These are phyloP conservation scores for Pseudovirgaria hyperparasitica DNA, from an alignment of 2,329 filamentous ascomycete species.

Conservation along the genomic window DNA sequence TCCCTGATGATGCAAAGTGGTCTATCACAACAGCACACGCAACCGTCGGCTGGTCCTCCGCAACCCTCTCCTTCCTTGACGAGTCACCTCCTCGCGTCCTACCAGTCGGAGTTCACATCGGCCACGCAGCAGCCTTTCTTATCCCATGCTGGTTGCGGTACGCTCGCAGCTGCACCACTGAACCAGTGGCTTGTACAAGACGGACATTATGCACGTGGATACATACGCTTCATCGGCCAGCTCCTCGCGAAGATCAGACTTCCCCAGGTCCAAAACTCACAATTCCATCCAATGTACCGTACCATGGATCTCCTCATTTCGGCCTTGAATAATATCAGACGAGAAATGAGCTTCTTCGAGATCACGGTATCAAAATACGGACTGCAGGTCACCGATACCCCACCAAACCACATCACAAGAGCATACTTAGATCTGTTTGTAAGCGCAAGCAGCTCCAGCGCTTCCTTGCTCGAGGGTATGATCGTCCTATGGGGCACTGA, in stretches of 20 bases:
- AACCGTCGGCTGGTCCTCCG: constrained; percentile 9
- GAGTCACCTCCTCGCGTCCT: constrained; percentile 40
- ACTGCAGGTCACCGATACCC: constrained; percentile 36
- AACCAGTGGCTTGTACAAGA: constrained; percentile 61
- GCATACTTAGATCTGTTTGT: constrained; percentile 48
- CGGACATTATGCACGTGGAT: constrained; percentile 56
- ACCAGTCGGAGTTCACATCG: constrained; percentile 32
- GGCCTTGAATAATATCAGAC: constrained; percentile 52
- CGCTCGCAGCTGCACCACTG: constrained; percentile 41
- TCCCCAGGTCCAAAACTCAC: constrained; percentile 30
- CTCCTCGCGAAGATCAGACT: constrained; percentile 50
- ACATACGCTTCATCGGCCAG: constrained; percentile 54
- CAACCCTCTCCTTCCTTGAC: constrained; percentile 38
- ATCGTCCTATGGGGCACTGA: constrained; percentile 71
- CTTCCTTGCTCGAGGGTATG: constrained; percentile 51
- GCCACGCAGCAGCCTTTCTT: constrained; percentile 59
- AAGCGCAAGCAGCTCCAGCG: constrained; percentile 37
- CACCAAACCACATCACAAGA: constrained; percentile 36
- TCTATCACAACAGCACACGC: constrained; percentile 20
- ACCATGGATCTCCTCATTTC: constrained; percentile 51
- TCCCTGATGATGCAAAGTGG: too few species aligned
- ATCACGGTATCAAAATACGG: constrained; percentile 48
- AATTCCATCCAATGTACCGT: constrained; percentile 39
- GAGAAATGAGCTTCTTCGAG: constrained; percentile 56
- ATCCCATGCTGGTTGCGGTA: constrained; percentile 49